Conservation (phyloP, 2,329 filamentous ascomycete species). For the Chrysoporthe cubensis region DNA sequence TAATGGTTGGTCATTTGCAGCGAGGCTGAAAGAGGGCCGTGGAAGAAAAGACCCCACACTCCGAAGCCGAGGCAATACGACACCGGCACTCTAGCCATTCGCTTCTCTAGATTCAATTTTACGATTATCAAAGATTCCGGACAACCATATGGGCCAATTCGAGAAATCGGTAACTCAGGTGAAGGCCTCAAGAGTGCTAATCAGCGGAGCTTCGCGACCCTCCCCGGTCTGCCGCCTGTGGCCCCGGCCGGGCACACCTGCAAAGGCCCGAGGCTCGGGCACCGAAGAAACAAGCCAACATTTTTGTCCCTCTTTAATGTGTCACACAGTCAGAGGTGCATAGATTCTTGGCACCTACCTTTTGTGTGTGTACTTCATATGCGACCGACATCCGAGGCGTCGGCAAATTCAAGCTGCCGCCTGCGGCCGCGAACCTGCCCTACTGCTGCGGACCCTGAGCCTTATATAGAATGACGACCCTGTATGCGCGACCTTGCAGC, state of each 20-base stretch:
- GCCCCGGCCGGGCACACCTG: slow-evolving; percentile 5
- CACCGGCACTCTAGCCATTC: background rate
- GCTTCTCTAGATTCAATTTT: background rate
- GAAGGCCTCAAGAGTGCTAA: background rate
- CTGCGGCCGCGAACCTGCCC: background rate
- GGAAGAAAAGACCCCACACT: background rate
- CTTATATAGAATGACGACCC: background rate
- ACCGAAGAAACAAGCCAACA: slow-evolving; percentile 4
- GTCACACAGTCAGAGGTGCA: background rate
- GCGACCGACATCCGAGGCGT: slow-evolving; percentile 21
- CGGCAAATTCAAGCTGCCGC: slow-evolving; percentile 9
- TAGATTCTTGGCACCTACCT: slow-evolving; percentile 14
- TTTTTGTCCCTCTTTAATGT: background rate
- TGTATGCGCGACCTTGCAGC: background rate
- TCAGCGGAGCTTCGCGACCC: background rate
- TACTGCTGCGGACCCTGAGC: background rate
- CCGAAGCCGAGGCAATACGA: background rate
- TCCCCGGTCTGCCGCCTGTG: background rate
- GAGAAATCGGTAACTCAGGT: background rate
- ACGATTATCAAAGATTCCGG: background rate
- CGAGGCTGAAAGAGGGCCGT: background rate
- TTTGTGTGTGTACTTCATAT: slow-evolving; percentile 1
- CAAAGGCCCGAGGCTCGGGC: slow-evolving; percentile 12
- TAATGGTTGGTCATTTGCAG: background rate
- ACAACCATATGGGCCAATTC: background rate